Evolutionary conservation across 768 basidiomycete species (phyloP), one percentile per base, ranked within the genome.

Genomic region (Rhodocollybia butyracea): DNA sequence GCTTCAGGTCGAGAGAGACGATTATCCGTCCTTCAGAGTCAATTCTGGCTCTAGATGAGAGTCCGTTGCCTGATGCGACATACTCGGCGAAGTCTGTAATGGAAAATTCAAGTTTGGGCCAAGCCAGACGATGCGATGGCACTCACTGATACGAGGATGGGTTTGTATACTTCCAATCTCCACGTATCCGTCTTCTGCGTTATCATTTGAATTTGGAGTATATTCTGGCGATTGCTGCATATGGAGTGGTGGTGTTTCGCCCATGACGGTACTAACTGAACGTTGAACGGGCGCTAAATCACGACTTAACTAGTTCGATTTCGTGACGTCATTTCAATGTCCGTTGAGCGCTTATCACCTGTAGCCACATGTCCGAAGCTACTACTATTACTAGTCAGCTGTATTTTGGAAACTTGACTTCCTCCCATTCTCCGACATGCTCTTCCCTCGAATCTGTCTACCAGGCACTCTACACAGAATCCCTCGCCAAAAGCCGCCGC

Each of bases 11-110:
- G 15, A 83, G 66, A 5, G 71, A 73, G 15, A 82, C 60, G 29
- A 71, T 67, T 58, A 83, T 80, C 36, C 77, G 69, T 3, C 81
- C 81, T 53, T 82, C 79, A 17, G 65, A 55, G 11, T 72, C 67
- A 21, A 81, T 62, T 4, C 65, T 69, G 21, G 77, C 78, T 7
- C 66, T 60, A 2, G 80, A 79, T 2, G 67, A 55, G 13, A 81
- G 71, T 5, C 78, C 78, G 50, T 73, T 66, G 15, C 77, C 78
- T 39, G 66, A 57, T 4, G 73, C 65, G 6, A 66, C 64, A 63
- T 74, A 77, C 61, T 75, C 66, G 15, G 68, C 64, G 58, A 70
- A 78, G 57, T 72, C 75, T 76, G 10, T 22, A 40, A 29, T 24
- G 13, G 21, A 15, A 38, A 32, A 26, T 30, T 30, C 6, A 21